Percentiles rank a stretch among this genome's conserved stretches.
These are phyloP conservation scores for Botryotinia calthae DNA, from an alignment of 2,329 filamentous ascomycete genomes.

Conservation along the genomic window DNA sequence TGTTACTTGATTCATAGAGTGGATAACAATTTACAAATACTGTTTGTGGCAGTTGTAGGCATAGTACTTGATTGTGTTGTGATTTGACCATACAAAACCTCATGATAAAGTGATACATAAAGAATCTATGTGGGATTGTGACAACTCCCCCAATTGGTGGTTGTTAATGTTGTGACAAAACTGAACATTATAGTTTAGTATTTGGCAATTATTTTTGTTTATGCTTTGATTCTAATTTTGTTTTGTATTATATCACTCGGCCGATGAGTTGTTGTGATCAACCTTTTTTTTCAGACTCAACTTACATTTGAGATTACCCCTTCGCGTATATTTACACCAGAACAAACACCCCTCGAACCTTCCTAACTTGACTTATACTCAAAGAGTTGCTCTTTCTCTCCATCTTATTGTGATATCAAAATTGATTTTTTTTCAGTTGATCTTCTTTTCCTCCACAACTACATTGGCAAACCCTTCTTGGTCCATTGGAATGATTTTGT, in stretches of 20 bases:
- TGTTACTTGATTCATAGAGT: neutral
- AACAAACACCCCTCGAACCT: neutral
- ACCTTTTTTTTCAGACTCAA: neutral
- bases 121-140: neutral
- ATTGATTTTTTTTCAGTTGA: neutral
- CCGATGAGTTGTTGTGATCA: neutral
- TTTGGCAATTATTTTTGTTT: neutral
- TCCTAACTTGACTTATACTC: neutral
- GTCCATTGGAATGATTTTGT: conserved; percentile 37
- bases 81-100: neutral
- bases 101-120: neutral
- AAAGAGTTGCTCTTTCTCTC: neutral
- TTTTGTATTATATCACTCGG: neutral
- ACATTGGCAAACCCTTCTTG: conserved; percentile 35
- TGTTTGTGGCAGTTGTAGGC: neutral
- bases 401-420: neutral
- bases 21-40: neutral
- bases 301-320: neutral
- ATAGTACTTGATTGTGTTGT: neutral
- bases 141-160: neutral
- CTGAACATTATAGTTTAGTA: neutral
- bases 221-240: neutral
- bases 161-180: neutral
- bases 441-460: neutral
- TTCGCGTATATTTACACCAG: neutral